These are phyloP conservation scores for Penicillium corylophilum DNA, from an alignment of 2,329 filamentous ascomycete species.

Conservation along the genomic window DNA sequence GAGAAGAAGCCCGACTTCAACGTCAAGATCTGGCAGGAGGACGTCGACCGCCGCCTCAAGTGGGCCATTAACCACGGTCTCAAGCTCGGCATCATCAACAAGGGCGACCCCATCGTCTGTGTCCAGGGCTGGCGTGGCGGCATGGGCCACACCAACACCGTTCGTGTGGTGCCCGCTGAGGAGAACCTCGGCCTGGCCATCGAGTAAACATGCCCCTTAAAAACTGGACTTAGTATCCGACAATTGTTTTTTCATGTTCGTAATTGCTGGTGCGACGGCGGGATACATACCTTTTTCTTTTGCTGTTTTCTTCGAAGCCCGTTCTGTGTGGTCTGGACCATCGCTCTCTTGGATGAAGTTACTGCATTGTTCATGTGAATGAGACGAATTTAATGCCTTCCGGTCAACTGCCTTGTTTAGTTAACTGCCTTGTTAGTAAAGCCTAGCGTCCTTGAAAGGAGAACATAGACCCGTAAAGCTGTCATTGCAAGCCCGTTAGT, in stretches of 20 bases:
- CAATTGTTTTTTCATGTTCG: slow-evolving; percentile 8
- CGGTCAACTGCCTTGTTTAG: slow-evolving; percentile 9
- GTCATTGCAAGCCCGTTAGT: background rate
- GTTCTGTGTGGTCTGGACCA: slow-evolving; percentile 24
- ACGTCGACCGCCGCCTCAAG: slow-evolving; percentile 95
- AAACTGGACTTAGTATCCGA: slow-evolving; percentile 10
- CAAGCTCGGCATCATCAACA: slow-evolving; percentile 74
- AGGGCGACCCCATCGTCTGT: slow-evolving; percentile 69
- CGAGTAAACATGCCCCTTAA: slow-evolving; percentile 29
- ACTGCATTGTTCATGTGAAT: slow-evolving; percentile 33
- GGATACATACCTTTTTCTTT: slow-evolving; percentile 25
- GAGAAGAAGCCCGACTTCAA: slow-evolving; percentile 93
- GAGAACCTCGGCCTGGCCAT: slow-evolving; percentile 42
- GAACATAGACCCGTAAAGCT: slow-evolving; percentile 9
- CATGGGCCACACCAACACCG: slow-evolving; percentile 67
- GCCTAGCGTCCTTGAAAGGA: slow-evolving; percentile 2
- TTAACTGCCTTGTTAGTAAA: slow-evolving; percentile 8
- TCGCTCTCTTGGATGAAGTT: slow-evolving; percentile 25
- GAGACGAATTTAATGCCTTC: slow-evolving; percentile 25
- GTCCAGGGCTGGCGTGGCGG: slow-evolving; percentile 69
- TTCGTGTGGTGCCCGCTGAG: slow-evolving; percentile 52
- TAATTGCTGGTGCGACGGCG: slow-evolving; percentile 23
- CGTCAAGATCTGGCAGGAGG: slow-evolving; percentile 94
- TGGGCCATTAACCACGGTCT: slow-evolving; percentile 91
- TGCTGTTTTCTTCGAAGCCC: slow-evolving; percentile 13